These are phyloP conservation scores for Adansonia rubrostipa DNA, from an alignment of 441 rosid genomes.

Conservation along the genomic window DNA sequence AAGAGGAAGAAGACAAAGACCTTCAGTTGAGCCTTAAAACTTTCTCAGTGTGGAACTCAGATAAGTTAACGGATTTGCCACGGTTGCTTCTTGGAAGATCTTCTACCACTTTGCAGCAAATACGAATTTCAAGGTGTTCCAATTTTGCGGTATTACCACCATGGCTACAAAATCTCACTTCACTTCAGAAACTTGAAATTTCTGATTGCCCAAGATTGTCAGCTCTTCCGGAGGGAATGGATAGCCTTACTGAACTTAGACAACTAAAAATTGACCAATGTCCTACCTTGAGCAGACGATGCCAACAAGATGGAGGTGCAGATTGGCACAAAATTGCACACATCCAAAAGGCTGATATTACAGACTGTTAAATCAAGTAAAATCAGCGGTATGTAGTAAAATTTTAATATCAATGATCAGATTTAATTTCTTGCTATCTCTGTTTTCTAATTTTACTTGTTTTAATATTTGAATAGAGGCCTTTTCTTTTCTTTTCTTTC, in stretches of 20 bases:
- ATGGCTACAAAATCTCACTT: not conserved
- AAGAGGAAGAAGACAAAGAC: not conserved
- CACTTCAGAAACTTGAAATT: not conserved
- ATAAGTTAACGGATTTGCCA: not conserved
- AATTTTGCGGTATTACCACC: not conserved
- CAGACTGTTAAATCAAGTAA: not conserved
- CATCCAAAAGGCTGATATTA: not conserved
- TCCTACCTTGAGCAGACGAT: not conserved
- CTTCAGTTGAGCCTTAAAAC: not conserved
- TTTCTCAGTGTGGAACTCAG: not conserved
- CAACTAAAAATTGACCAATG: not conserved
- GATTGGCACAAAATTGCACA: not conserved
- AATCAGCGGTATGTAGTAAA: not conserved
- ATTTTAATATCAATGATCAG: no score
- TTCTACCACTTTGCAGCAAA: not conserved
- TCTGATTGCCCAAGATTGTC: not conserved
- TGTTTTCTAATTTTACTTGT: no score
- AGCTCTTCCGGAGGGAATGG: not conserved
- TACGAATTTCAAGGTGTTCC: accelerated
- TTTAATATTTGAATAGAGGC: not conserved
- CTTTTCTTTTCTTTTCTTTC: not conserved
- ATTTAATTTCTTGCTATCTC: no score
- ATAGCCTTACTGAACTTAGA: not conserved
- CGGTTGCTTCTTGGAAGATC: conserved; percentile 3
- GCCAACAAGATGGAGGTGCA: not conserved